These are phyloP conservation scores for Vanrija sp. DNA, from an alignment of 1,284 basidiomycete genomes.

Conservation along the genomic window DNA sequence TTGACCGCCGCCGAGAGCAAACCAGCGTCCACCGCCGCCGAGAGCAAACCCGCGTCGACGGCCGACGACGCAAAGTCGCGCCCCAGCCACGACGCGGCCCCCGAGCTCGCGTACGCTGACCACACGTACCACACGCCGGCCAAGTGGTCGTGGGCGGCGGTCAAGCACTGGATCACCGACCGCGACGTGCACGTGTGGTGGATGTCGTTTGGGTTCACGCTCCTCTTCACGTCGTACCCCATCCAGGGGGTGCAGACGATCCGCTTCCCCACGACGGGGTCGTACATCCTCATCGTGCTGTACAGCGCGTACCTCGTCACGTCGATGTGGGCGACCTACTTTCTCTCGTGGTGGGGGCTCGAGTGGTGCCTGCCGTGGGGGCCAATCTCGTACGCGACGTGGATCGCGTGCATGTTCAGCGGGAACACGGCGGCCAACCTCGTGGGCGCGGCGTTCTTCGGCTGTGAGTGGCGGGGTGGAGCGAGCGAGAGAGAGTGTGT, in stretches of 20 bases:
- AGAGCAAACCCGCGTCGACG: not conserved
- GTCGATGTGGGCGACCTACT: slow-evolving; percentile 17
- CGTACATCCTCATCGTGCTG: slow-evolving; percentile 18
- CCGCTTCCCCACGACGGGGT: slow-evolving; percentile 12
- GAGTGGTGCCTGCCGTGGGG: slow-evolving; percentile 14
- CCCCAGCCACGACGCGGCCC: not conserved
- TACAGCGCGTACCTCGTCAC: slow-evolving; percentile 16
- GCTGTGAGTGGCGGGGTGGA: not conserved
- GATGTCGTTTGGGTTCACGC: slow-evolving; percentile 7
- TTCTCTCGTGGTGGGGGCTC: slow-evolving; percentile 16
- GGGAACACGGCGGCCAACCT: slow-evolving; percentile 15
- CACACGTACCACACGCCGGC: not conserved
- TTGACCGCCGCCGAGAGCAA: not conserved
- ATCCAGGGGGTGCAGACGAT: slow-evolving; percentile 20
- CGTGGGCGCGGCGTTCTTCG: slow-evolving; percentile 15
- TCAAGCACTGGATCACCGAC: slow-evolving; percentile 9
- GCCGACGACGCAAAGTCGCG: not conserved
- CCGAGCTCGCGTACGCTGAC: not conserved
- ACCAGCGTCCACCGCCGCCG: not conserved
- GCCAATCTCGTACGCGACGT: slow-evolving; percentile 9
- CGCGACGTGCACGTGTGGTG: slow-evolving; percentile 15
- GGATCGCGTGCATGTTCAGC: slow-evolving; percentile 17
- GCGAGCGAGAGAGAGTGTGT: not conserved
- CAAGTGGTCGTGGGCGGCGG: not conserved
- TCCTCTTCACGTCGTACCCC: slow-evolving; percentile 8